Evolutionary conservation across 176 grass and related monocot genomes (phyloP), one percentile per base, ranked within the genome.

Genomic region (Oropetium thomaeum): DNA sequence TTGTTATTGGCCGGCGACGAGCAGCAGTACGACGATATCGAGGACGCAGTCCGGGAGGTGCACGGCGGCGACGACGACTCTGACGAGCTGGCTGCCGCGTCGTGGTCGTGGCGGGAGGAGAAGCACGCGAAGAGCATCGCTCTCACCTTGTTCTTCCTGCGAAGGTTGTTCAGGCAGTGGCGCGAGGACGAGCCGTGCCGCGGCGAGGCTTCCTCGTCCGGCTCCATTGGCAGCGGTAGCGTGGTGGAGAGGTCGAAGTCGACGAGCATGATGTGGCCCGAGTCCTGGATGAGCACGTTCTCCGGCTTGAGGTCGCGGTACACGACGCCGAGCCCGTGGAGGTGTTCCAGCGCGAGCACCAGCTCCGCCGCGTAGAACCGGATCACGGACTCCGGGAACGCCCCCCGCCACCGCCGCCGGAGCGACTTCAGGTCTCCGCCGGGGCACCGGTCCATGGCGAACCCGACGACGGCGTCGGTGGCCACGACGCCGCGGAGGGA

Each of bases 281-380:
- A 70, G 10, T 76, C 81, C 74, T 92, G 89, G 62, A 96, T 89
- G 70, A 92, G 54, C 43, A 97, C 85, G 86, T 97, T 97, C 93
- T 97, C 93, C 4, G 93, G 93, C 83, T 97, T 97, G 73, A 97
- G 88, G 67, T 97, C 93, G 3, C 93, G 90, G 87, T 97, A 97
- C 19, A 97, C 87, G 69, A 97, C 67, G 49, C 92, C 86, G 35
- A 90, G 48, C 49, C 89, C 79, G 65, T 92, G 92, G 77, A 96
- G 86, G 65, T 96, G 83, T 58, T 96, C 92, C 14, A 96, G 75
- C 3, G 84, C 89, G 33, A 96, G 70, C 77, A 89, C 92, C 55
- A 96, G 68, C 77, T 96, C 92, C 22, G 83, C 89, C 22, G 92
- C 89, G 74, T 96, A 96, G 82, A 96, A 96, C 49, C 49, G 63